Evolutionary conservation across 2,329 filamentous ascomycete genomes (phyloP).

Genomic region (Fragosphaeria purpurea): DNA sequence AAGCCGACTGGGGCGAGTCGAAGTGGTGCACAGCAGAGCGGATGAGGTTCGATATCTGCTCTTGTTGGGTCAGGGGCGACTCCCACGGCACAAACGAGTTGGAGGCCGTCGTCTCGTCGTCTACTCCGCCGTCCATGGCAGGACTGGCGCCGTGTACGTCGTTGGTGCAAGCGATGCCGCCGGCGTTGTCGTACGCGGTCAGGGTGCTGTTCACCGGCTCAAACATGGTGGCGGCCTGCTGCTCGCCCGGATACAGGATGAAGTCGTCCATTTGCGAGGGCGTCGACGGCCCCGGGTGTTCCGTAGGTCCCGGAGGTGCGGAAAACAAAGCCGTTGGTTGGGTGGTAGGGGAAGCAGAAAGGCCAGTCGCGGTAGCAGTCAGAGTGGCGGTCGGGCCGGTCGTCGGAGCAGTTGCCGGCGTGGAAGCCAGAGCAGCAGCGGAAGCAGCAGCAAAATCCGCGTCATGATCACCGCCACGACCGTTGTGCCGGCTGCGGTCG

Average conservation of each 20-base stretch:
- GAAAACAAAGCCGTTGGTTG: too few species aligned
- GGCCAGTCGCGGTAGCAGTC: background rate
- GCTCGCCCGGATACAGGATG: constrained; percentile 14
- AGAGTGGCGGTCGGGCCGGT: background rate
- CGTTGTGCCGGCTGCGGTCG: constrained; percentile 44
- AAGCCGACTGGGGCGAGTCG: background rate
- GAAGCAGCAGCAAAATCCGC: background rate
- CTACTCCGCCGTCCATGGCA: too few species aligned
- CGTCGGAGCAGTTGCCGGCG: background rate
- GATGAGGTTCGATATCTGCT: constrained; percentile 5
- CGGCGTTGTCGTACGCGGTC: background rate
- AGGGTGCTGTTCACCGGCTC: constrained; percentile 10
- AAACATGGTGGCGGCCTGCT: constrained; percentile 7
- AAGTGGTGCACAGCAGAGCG: background rate
- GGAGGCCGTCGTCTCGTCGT: background rate
- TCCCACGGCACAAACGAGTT: constrained; percentile 14
- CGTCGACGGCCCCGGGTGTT: background rate
- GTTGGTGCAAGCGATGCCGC: background rate
- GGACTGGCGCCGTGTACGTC: too few species aligned
- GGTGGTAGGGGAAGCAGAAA: background rate
- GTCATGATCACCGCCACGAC: background rate
- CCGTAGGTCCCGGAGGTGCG: too few species aligned
- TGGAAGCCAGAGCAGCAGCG: background rate
- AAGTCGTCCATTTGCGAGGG: constrained; percentile 13
- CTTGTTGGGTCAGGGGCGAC: constrained; percentile 10